These are phyloP conservation scores for Teratosphaeria gauchensis DNA, from an alignment of 2,329 filamentous ascomycete species.

Conservation along the genomic window DNA sequence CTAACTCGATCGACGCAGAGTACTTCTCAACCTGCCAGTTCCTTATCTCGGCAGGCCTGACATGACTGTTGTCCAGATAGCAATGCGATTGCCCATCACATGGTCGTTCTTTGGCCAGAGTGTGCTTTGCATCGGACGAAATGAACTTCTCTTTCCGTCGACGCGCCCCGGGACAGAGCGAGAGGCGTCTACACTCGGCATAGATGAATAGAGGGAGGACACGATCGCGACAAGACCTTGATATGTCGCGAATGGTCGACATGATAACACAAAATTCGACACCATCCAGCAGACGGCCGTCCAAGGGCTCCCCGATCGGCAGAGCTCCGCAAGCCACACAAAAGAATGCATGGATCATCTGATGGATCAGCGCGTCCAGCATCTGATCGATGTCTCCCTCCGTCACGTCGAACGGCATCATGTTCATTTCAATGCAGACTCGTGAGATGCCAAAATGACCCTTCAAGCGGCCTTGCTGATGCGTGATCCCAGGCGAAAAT, in stretches of 20 bases:
- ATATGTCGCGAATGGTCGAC: constrained; percentile 28
- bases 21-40: constrained; percentile 24
- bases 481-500: constrained; percentile 27
- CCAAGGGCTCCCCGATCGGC: constrained; percentile 20
- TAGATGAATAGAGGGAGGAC: constrained; percentile 26
- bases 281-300: constrained; percentile 29
- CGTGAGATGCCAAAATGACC: constrained; percentile 13
- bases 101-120: constrained; percentile 8
- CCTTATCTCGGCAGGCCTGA: constrained; percentile 19
- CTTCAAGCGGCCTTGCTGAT: constrained; percentile 21
- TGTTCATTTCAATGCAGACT: constrained; percentile 28
- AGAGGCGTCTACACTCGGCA: constrained; percentile 11
- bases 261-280: constrained; percentile 33
- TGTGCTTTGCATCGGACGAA: constrained; percentile 12
- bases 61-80: constrained; percentile 20
- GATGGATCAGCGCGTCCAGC: constrained; percentile 31
- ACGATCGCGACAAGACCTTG: constrained; percentile 16
- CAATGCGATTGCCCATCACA: constrained; percentile 21
- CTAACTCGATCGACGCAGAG: constrained; percentile 24
- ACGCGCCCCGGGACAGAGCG: neutral
- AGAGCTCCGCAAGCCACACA: constrained; percentile 32
- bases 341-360: constrained; percentile 39
- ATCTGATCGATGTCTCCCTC: constrained; percentile 24
- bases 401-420: constrained; percentile 16
- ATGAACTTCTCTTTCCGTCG: constrained; percentile 8